Conservation (phyloP, 352 stramenopile species). For the Phytopythium kandeliae region DNA sequence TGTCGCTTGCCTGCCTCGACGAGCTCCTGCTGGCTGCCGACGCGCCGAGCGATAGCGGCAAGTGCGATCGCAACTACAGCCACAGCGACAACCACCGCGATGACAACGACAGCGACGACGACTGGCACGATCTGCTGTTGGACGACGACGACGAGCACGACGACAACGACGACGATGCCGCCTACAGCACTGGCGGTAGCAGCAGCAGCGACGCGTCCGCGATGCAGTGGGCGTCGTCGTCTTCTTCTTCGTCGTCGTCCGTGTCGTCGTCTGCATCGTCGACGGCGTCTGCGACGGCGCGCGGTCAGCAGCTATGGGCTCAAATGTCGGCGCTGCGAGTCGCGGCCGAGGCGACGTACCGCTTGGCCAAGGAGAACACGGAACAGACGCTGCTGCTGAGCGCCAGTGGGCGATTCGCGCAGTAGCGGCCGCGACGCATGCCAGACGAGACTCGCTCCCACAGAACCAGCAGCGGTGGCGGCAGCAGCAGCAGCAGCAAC, state of each 20-base stretch:
- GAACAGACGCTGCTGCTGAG: constrained; percentile 13
- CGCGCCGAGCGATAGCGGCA: constrained; percentile 9
- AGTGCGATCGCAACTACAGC: constrained; percentile 2
- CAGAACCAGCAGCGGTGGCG: no score
- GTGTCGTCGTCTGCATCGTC: background rate
- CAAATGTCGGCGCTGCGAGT: constrained; percentile 18
- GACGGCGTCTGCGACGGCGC: background rate
- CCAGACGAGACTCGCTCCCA: no score
- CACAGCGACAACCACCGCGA: constrained; percentile 5
- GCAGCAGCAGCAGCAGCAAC: no score
- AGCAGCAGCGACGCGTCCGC: constrained; percentile 1
- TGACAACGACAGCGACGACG: constrained; percentile 5
- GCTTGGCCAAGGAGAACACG: constrained; percentile 17
- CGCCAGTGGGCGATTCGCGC: no score
- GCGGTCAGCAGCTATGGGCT: constrained; percentile 9
- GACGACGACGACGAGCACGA: constrained; percentile 10
- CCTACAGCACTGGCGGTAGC: background rate
- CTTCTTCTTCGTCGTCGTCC: background rate
- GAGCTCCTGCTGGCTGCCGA: constrained; percentile 1
- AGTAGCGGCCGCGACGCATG: no score
- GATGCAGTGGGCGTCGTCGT: background rate
- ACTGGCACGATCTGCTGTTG: constrained; percentile 5
- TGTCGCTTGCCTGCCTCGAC: constrained; percentile 4
- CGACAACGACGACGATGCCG: background rate
- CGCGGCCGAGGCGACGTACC: constrained; percentile 22